phyloP scores from a whole-genome alignment of 2,329 filamentous ascomycete genomes.

The Phaeosphaeriaceae sp. region DNA sequence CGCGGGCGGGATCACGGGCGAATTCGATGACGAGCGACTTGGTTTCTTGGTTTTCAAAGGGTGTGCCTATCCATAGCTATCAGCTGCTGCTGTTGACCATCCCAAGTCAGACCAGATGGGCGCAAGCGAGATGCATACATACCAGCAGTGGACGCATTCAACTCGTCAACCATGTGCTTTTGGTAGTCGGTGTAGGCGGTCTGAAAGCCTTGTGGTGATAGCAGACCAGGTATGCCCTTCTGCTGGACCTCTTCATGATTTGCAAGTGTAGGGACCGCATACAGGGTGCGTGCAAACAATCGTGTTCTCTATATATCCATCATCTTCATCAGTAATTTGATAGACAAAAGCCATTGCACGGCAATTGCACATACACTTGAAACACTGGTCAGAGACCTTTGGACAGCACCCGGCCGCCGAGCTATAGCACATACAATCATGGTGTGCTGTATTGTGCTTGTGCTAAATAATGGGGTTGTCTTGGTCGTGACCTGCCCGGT shows the following conservation, averaged over 20 bases:
- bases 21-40: conserved; percentile 75
- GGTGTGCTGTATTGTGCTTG: conserved; percentile 12
- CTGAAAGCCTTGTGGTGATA: conserved; percentile 72
- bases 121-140: conserved; percentile 24
- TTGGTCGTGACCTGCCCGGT: conserved; percentile 7
- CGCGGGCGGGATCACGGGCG: conserved; percentile 78
- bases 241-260: conserved; percentile 54
- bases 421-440: conserved; percentile 45
- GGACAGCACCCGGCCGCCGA: conserved; percentile 36
- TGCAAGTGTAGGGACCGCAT: conserved; percentile 57
- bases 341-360: conserved; percentile 9
- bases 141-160: conserved; percentile 79
- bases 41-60: conserved; percentile 65
- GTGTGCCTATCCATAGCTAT: conserved; percentile 60
- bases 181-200: conserved; percentile 87
- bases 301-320: conserved; percentile 30
- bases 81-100: conserved; percentile 3
- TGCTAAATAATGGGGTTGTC: conserved; percentile 8
- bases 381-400: conserved; percentile 22
- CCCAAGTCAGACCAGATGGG: neutral
- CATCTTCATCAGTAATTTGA: conserved; percentile 33
- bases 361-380: conserved; percentile 27
- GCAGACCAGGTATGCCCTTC: conserved; percentile 71
- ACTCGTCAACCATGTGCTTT: conserved; percentile 71
- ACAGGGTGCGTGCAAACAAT: conserved; percentile 34